A percentile compares a stretch with the other conserved stretches of the same genome.
These are phyloP conservation scores for Beta macrorhiza DNA, from an alignment of 179 eudicot genomes.

Conservation along the genomic window DNA sequence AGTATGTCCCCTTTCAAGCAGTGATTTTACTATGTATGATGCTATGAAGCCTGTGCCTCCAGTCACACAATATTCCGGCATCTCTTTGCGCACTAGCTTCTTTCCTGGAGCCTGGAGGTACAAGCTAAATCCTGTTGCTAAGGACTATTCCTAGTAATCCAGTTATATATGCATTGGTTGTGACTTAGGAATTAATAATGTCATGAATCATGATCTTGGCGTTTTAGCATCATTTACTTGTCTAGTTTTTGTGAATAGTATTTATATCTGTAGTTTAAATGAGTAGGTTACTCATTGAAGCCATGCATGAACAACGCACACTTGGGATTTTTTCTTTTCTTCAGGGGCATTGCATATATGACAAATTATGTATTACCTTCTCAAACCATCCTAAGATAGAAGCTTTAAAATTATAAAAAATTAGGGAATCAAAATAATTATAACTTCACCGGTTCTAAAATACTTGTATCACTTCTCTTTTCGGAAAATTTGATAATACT, in stretches of 20 bases:
- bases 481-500: too few relatives aligned
- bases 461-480: too few relatives aligned
- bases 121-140: neutral
- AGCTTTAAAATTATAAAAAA: too few relatives aligned
- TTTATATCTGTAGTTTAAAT: neutral
- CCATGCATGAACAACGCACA: neutral
- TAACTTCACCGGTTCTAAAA: too few relatives aligned
- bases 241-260: neutral
- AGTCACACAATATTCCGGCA: slow-evolving; percentile 83
- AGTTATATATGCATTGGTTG: neutral
- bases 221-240: neutral
- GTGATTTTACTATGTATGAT: slow-evolving; percentile 59
- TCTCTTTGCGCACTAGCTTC: slow-evolving; percentile 15
- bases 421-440: too few relatives aligned
- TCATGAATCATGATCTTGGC: slow-evolving; percentile 37
- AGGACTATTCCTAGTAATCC: neutral
- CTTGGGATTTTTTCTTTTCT: too few relatives aligned
- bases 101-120: neutral
- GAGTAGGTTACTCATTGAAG: slow-evolving; percentile 38
- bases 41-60: slow-evolving; percentile 96
- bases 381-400: too few relatives aligned
- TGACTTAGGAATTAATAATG: neutral
- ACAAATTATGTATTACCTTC: too few relatives aligned
- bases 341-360: too few relatives aligned
- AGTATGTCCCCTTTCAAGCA: slow-evolving; percentile 59